Percentiles rank a stretch among this genome's conserved stretches.
These are phyloP conservation scores for Cercis canadensis DNA, from an alignment of 306 rosid genomes.

Conservation along the genomic window DNA sequence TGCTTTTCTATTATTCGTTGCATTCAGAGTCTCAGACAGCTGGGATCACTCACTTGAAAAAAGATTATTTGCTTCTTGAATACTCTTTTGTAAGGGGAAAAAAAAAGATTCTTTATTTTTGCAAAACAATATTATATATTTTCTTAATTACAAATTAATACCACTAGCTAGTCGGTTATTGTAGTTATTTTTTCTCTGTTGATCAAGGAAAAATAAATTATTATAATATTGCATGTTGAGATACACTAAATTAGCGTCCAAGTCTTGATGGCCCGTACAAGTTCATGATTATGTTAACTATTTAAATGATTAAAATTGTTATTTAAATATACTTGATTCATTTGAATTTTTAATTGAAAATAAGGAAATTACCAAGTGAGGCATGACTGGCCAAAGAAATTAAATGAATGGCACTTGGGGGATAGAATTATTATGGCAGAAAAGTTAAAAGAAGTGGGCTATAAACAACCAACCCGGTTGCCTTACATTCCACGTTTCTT, in stretches of 20 bases:
- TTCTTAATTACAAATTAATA: not conserved
- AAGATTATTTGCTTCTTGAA: conserved; percentile 23
- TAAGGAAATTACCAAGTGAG: conserved; percentile 30
- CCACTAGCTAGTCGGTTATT: conserved; percentile 14
- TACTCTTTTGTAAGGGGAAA: not conserved
- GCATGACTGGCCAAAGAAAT: not conserved
- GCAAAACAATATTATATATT: too few species aligned
- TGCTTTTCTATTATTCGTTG: conserved; percentile 17
- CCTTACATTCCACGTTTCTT: conserved; percentile 88
- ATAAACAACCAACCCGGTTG: conserved; percentile 60
- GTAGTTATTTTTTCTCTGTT: not conserved
- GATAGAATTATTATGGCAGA: conserved; percentile 26
- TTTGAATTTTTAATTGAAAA: not conserved
- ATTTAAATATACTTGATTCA: not conserved
- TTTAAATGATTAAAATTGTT: too few species aligned
- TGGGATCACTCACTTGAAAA: conserved; percentile 37
- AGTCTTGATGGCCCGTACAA: conserved; percentile 29
- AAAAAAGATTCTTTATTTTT: conserved; percentile 17
- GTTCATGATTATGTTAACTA: conserved; percentile 31
- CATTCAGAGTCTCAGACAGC: conserved; percentile 42
- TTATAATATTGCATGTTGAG: conserved; percentile 23
- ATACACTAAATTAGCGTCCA: conserved; percentile 28
- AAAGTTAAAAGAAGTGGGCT: conserved; percentile 45
- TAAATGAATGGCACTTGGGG: conserved; percentile 39
- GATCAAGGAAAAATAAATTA: conserved; percentile 22